Evolutionary conservation across 2,329 filamentous ascomycete genomes (phyloP), one percentile per base, ranked within the genome.

Genomic region (Chrysoporthe puriensis): DNA sequence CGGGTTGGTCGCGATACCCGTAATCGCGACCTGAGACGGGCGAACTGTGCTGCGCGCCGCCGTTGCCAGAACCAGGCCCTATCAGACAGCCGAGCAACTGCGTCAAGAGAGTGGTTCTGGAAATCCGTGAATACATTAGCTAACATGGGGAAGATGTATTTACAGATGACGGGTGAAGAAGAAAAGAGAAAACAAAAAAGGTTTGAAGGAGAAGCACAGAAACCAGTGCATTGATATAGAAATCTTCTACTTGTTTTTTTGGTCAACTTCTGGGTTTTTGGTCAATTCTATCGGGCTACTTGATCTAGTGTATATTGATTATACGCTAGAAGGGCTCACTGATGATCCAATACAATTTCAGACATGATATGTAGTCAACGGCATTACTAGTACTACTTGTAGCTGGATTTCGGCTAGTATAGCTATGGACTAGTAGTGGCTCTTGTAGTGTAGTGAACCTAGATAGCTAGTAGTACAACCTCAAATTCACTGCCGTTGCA

Each of bases 21-120:
- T 2, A 54, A 13, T 54, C 32, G 50, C 50, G 50, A 21, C 11
- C 32, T 21, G 11, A 32, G 32, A 54, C 50, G 50, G 50, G 16
- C 50, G 50, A 54, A 21, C 50, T 54, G 26, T 32, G 50, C 50
- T 54, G 21, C 32, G 50, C 50, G 21, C 50, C 50, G 50, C 32
- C 32, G 21, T 54, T 54, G 21, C 50, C 50, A 54, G 13, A 54
- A 54, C 50, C 50, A 54, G 50, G 32, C 50, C 50, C 50, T 54
- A 54, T 54, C 50, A 54, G 50, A 54, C 50, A 54, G 50, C 50
- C 50, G 50, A 54, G 50, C 50, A 34, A 32, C 50, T 54, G 50
- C 26, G 26, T 54, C 50, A 54, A 54, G 50, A 21, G 50, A 6
- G 50, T 32, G 26, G 50, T 54, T 32, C 50, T 54, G 50, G 50